phyloP scores from a whole-genome alignment of 106 monocot genomes.

The Phalaenopsis equestris region DNA sequence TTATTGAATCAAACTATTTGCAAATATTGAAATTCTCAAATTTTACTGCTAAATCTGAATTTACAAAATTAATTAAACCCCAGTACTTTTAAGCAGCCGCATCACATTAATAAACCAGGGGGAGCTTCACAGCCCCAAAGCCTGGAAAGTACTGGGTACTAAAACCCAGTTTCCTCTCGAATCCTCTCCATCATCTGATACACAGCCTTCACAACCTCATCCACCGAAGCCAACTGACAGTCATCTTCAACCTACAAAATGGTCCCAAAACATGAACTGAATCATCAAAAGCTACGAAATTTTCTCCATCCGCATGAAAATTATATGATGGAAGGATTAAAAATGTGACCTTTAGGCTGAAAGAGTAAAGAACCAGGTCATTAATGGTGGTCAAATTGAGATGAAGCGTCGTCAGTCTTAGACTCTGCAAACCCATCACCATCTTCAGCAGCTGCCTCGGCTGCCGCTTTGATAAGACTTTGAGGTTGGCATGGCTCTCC shows the following conservation, averaged over 20 bases:
- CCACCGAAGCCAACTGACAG: conserved; percentile 32
- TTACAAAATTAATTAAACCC: neutral
- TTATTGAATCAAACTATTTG: no score
- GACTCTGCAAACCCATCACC: conserved; percentile 46
- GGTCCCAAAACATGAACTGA: neutral
- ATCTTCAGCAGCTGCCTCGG: conserved; percentile 68
- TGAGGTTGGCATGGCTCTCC: conserved; percentile 80
- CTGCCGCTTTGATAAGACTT: conserved; percentile 37
- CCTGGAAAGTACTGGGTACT: neutral
- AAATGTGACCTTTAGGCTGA: conserved; percentile 73
- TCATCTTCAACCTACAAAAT: conserved; percentile 46
- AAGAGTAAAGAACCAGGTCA: conserved; percentile 57
- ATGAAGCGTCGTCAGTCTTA: conserved; percentile 59
- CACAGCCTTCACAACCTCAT: conserved; percentile 38
- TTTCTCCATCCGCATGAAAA: neutral
- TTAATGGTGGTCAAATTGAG: conserved; percentile 64
- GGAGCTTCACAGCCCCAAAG: neutral
- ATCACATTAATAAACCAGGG: neutral
- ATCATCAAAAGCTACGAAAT: neutral
- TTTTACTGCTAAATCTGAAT: no score
- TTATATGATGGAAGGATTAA: neutral
- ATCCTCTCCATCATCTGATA: conserved; percentile 44
- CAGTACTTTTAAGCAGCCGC: neutral
- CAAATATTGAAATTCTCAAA: no score
- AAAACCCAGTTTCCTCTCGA: conserved; percentile 10